Evolutionary conservation across 768 basidiomycete genomes (phyloP), one percentile per base, ranked within the genome.

Genomic region (Boletus bicolor): DNA sequence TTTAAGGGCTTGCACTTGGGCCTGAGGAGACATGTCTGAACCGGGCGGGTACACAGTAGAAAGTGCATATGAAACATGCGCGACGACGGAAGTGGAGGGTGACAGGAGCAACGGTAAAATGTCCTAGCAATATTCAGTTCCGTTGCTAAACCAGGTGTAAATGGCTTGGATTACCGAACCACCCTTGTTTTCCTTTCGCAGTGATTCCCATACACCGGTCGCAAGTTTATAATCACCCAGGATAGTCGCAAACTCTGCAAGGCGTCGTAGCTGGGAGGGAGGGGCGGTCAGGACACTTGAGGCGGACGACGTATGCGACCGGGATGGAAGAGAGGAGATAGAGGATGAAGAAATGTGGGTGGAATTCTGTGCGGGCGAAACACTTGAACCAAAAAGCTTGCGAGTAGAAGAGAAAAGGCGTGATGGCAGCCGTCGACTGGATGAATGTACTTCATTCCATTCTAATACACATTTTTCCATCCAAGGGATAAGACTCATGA

Each of bases 211-310:
- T 4, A 94, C 83, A 8, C 75, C 73, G 3, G 82, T 76, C 0
- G 95, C 96, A 34, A 95, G 78, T 62, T 91, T 93, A 69, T 85
- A 84, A 71, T 99, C 97, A 4, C 93, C 89, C 3, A 98, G 73
- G 55, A 95, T 83, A 19, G 97, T 97, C 9, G 93, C 86, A 73
- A 98, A 95, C 70, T 99, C 97, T 10, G 94, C 97, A 4, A 98
- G 76, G n/a, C 96, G 85, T 44, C 93, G 81, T 59, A 87, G 84
- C 63, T 88, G 91, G 5, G 85, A 78, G 7, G 83, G 83, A 7
- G 81, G 78, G 28, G 77, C 65, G 39, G 58, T 47, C 2, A 55
- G 41, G 43, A 55, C 58, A 34, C n/a, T 46, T 38, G 53, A 64
- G 24, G 56, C 55, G 39, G 64, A 60, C 35, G 64, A 26, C 1